Percentiles rank a stretch among this genome's conserved stretches.
Conservation (phyloP, 2,329 filamentous ascomycete genomes). For the Berkeleyomyces rouxiae region DNA sequence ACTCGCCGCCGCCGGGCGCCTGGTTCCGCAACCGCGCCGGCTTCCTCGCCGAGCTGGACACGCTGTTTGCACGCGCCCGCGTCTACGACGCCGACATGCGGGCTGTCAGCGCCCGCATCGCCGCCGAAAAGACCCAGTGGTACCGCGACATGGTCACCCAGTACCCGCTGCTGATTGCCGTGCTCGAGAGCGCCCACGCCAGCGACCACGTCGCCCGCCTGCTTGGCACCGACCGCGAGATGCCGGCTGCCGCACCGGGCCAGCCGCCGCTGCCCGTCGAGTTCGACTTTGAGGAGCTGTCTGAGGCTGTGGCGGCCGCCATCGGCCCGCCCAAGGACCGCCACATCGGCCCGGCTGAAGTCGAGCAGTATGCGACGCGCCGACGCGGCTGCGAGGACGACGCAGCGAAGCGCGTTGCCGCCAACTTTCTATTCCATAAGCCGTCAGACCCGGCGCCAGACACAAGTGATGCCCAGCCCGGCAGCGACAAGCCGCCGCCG, state of each 20-base stretch:
- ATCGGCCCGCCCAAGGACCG: conserved; percentile 19
- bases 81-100: conserved; percentile 27
- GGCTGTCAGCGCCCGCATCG: conserved; percentile 32
- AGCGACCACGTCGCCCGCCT: conserved; percentile 22
- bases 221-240: conserved; percentile 4
- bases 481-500: not conserved
- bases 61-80: conserved; percentile 31
- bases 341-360: conserved; percentile 11
- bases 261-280: conserved; percentile 6
- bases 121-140: conserved; percentile 36
- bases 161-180: conserved; percentile 24
- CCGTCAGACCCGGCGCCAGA: not conserved
- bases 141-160: conserved; percentile 29
- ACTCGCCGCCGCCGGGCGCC: conserved; percentile 4
- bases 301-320: conserved; percentile 15
- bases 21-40: conserved; percentile 35
- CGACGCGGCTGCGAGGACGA: conserved; percentile 8
- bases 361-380: conserved; percentile 3
- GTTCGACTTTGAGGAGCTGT: conserved; percentile 12
- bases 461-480: too few species aligned
- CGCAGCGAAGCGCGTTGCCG: conserved; percentile 8
- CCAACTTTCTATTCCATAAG: conserved; percentile 12
- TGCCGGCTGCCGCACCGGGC: not conserved
- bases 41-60: conserved; percentile 34
- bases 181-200: conserved; percentile 18